Percentiles rank a stretch among this genome's conserved stretches.
These are phyloP conservation scores for Kalanchoe fedtschenkoi DNA, from an alignment of 164 flowering plant species.

Conservation along the genomic window DNA sequence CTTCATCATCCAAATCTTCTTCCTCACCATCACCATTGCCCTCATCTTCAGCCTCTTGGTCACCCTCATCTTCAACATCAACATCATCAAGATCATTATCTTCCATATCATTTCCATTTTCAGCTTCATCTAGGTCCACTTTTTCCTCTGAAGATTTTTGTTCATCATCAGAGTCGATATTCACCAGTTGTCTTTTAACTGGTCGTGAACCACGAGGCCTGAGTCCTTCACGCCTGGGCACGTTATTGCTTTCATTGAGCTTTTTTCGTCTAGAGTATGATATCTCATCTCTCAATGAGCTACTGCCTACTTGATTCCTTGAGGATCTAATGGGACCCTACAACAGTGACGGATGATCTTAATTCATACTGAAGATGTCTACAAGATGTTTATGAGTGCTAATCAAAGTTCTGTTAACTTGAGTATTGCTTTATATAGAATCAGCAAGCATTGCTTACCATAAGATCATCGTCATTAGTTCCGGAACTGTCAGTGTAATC, in stretches of 20 bases:
- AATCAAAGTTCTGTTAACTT: background rate
- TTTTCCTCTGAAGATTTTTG: conserved; percentile 68
- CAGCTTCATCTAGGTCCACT: conserved; percentile 43
- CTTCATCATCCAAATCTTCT: conserved; percentile 69
- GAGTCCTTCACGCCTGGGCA: conserved; percentile 87
- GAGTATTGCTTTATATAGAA: conserved; percentile 9
- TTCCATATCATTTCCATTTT: conserved; percentile 59
- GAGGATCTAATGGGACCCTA: conserved; percentile 21
- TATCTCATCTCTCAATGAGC: conserved; percentile 48
- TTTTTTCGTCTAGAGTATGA: conserved; percentile 46
- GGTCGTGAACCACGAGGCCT: conserved; percentile 65
- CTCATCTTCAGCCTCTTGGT: conserved; percentile 32
- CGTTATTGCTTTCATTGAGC: conserved; percentile 20
- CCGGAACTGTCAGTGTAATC: conserved; percentile 79
- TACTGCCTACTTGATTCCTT: conserved; percentile 36
- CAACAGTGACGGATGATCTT: background rate
- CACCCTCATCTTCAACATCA: conserved; percentile 35
- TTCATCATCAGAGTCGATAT: conserved; percentile 57
- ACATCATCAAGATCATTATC: conserved; percentile 43
- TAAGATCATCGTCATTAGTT: conserved; percentile 68
- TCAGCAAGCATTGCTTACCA: conserved; percentile 48
- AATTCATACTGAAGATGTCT: background rate
- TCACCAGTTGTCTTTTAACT: conserved; percentile 25
- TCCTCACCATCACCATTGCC: conserved; percentile 37
- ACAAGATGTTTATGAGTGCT: background rate